Conservation (phyloP, 371 early-diverging fungal species). For the Phascolomyces articulosus region DNA sequence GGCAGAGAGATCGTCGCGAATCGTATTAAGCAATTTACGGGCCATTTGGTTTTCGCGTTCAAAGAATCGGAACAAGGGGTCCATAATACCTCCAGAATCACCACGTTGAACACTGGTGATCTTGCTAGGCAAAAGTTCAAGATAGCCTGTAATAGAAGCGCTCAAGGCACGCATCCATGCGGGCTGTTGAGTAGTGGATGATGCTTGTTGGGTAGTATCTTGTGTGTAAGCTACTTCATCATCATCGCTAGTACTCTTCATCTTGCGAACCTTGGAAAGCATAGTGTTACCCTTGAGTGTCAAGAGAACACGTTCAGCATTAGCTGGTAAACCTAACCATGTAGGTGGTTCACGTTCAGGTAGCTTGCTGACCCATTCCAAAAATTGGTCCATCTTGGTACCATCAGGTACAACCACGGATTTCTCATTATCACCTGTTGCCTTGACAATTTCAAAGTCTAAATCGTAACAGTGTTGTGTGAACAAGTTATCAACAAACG, state of each 20-base stretch:
- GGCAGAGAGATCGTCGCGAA: slow-evolving; percentile 70
- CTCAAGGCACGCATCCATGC: slow-evolving; percentile 79
- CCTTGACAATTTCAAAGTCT: slow-evolving; percentile 80
- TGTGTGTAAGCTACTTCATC: slow-evolving; percentile 67
- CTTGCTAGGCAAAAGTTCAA: slow-evolving; percentile 60
- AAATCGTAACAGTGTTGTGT: slow-evolving; percentile 81
- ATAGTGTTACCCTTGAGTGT: slow-evolving; percentile 75
- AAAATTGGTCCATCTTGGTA: slow-evolving; percentile 83
- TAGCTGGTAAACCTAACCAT: slow-evolving; percentile 96
- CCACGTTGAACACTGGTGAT: slow-evolving; percentile 46
- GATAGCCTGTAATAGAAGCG: slow-evolving; percentile 61
- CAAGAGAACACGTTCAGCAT: slow-evolving; percentile 91
- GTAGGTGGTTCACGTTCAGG: slow-evolving; percentile 95
- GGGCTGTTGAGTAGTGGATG: slow-evolving; percentile 60
- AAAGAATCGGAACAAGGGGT: slow-evolving; percentile 85
- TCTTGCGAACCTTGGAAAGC: slow-evolving; percentile 82
- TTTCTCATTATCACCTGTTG: slow-evolving; percentile 39
- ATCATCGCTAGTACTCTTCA: slow-evolving; percentile 85
- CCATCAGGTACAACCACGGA: slow-evolving; percentile 85
- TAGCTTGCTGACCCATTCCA: slow-evolving; percentile 85
- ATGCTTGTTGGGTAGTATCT: slow-evolving; percentile 25
- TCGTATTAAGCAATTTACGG: slow-evolving; percentile 56
- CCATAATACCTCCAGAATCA: slow-evolving; percentile 50
- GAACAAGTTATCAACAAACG: slow-evolving; percentile 89
- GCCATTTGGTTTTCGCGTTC: slow-evolving; percentile 80